phyloP scores from a whole-genome alignment of 768 basidiomycete genomes.

The Tricholoma sp. region DNA sequence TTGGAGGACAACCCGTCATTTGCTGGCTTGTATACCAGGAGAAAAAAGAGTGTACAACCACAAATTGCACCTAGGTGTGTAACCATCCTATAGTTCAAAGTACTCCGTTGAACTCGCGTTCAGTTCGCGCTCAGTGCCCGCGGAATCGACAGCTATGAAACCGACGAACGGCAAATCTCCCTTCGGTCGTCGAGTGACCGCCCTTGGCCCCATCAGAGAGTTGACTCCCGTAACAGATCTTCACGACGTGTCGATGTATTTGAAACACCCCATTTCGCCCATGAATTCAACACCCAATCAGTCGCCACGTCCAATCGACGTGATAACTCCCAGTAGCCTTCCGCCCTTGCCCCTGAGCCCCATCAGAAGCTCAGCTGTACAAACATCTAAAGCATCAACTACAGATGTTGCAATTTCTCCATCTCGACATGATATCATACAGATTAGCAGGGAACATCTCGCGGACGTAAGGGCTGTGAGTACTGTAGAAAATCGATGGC shows the following conservation, averaged over 20 bases:
- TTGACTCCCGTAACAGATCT: slow-evolving; percentile 45
- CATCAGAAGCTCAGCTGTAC: slow-evolving; percentile 34
- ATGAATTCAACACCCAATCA: slow-evolving; percentile 20
- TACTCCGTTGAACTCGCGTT: not conserved
- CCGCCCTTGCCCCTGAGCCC: slow-evolving; percentile 37
- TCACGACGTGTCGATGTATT: slow-evolving; percentile 46
- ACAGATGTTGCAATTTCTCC: slow-evolving; percentile 26
- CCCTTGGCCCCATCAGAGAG: slow-evolving; percentile 39
- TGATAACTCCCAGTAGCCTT: slow-evolving; percentile 32
- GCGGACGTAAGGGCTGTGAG: slow-evolving; percentile 32
- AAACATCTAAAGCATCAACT: slow-evolving; percentile 24
- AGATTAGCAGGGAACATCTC: slow-evolving; percentile 31
- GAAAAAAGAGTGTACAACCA: slow-evolving; percentile 40
- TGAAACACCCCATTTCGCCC: slow-evolving; percentile 43
- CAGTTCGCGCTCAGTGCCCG: slow-evolving; percentile 5
- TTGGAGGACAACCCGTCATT: slow-evolving; percentile 57
- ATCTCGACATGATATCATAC: slow-evolving; percentile 30
- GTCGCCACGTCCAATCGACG: slow-evolving; percentile 18
- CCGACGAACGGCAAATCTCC: slow-evolving; percentile 6
- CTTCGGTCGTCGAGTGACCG: slow-evolving; percentile 20
- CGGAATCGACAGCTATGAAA: not conserved
- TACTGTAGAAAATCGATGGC: slow-evolving; percentile 4
- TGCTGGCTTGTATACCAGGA: slow-evolving; percentile 45
- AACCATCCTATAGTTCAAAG: not conserved
- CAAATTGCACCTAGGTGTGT: slow-evolving; percentile 13